Percentiles rank a stretch among this genome's conserved stretches.
These are phyloP conservation scores for Neonothopanus nambi DNA, from an alignment of 1,284 basidiomycete species.

Conservation along the genomic window DNA sequence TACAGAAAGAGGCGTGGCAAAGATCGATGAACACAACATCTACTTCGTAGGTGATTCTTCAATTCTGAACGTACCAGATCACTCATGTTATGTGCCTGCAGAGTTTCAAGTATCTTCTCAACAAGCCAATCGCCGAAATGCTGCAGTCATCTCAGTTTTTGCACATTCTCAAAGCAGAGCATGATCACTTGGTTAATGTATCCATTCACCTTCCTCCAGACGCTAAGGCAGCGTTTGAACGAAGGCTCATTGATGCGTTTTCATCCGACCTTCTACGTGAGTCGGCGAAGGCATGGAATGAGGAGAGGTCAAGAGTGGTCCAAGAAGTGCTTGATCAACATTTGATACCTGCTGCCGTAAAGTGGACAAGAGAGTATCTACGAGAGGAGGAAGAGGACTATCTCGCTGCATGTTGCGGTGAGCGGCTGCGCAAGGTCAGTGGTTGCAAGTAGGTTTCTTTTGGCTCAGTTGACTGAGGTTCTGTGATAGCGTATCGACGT, in stretches of 20 bases:
- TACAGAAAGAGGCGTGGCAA: slow-evolving; percentile 87
- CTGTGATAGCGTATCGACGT: slow-evolving; percentile 62
- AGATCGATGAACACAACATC: slow-evolving; percentile 89
- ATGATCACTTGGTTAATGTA: slow-evolving; percentile 83
- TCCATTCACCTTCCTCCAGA: slow-evolving; percentile 70
- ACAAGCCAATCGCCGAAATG: slow-evolving; percentile 82
- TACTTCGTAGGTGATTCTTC: slow-evolving; percentile 73
- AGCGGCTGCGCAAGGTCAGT: slow-evolving; percentile 71
- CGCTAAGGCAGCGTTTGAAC: slow-evolving; percentile 65
- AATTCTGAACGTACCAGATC: neutral
- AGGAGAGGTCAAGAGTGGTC: slow-evolving; percentile 78
- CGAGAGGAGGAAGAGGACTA: slow-evolving; percentile 90
- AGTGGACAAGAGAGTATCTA: slow-evolving; percentile 90
- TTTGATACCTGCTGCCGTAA: slow-evolving; percentile 79
- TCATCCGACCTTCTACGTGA: slow-evolving; percentile 86
- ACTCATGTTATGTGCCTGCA: slow-evolving; percentile 32
- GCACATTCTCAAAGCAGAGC: slow-evolving; percentile 90
- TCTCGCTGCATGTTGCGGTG: slow-evolving; percentile 68
- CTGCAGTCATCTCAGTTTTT: slow-evolving; percentile 80
- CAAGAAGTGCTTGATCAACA: slow-evolving; percentile 79
- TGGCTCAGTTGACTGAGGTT: neutral
- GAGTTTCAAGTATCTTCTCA: slow-evolving; percentile 94
- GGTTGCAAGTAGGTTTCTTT: slow-evolving; percentile 21
- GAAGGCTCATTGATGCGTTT: slow-evolving; percentile 80
- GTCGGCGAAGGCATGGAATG: slow-evolving; percentile 91